Conservation (phyloP, 1,284 basidiomycete species). For the Ganoderma leucocontextum region DNA sequence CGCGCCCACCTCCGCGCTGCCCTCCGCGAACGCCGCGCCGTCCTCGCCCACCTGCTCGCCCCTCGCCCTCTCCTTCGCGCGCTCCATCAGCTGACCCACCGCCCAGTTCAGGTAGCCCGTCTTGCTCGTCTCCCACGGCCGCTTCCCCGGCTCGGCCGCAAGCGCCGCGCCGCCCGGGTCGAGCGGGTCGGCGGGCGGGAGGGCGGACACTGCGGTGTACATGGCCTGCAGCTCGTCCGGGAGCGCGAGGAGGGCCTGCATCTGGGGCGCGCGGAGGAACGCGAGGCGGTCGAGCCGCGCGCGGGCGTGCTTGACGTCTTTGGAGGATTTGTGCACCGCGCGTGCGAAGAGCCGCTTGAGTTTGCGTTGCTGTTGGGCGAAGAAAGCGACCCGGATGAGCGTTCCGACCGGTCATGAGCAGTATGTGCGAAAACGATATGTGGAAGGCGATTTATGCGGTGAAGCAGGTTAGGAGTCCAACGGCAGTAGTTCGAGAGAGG, state of each 20-base stretch:
- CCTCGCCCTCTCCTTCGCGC: slow-evolving; percentile 50
- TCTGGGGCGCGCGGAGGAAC: slow-evolving; percentile 50
- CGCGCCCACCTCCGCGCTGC: slow-evolving; percentile 37
- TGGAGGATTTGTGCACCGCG: slow-evolving; percentile 54
- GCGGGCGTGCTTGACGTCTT: slow-evolving; percentile 53
- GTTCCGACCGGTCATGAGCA: no score
- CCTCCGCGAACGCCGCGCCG: slow-evolving; percentile 33
- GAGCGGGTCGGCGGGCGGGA: slow-evolving; percentile 58
- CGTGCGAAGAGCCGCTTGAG: slow-evolving; percentile 61
- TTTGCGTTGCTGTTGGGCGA: slow-evolving; percentile 62
- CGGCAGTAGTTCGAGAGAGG: neutral
- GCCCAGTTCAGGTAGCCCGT: slow-evolving; percentile 78
- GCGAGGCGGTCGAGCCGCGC: slow-evolving; percentile 52
- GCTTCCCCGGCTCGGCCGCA: slow-evolving; percentile 67
- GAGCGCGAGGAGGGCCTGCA: slow-evolving; percentile 37
- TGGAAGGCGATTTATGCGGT: no score
- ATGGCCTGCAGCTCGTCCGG: slow-evolving; percentile 43
- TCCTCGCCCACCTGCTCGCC: slow-evolving; percentile 29
- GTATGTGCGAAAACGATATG: no score
- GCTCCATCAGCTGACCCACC: slow-evolving; percentile 58
- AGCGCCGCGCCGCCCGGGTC: slow-evolving; percentile 43
- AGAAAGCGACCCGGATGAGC: neutral
- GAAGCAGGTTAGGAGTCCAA: no score
- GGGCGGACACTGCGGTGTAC: slow-evolving; percentile 54
- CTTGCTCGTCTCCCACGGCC: slow-evolving; percentile 73